Evolutionary conservation across 2,329 filamentous ascomycete genomes (phyloP).

Genomic region (Calonectria hawksworthii): DNA sequence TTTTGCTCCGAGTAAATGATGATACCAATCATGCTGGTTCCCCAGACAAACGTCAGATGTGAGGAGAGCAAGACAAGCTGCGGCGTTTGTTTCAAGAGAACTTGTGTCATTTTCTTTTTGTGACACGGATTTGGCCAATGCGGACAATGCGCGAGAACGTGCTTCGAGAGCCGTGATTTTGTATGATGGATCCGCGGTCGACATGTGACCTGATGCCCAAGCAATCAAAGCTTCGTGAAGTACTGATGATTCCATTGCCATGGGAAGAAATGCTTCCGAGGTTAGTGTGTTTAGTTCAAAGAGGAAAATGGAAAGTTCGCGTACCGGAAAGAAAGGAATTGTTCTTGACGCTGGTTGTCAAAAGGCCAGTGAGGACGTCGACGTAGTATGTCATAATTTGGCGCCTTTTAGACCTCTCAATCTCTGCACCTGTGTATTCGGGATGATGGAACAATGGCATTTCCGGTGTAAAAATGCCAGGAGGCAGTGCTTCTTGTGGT

Average conservation of each 20-base stretch:
- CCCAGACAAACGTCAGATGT: constrained; percentile 10
- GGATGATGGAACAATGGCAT: neutral
- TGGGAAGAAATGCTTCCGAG: constrained; percentile 6
- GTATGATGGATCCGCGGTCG: neutral
- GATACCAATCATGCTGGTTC: constrained; percentile 8
- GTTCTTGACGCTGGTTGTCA: neutral
- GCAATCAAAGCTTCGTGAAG: constrained; percentile 5
- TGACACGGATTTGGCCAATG: neutral
- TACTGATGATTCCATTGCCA: constrained; percentile 22
- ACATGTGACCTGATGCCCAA: constrained; percentile 16
- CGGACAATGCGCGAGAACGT: neutral
- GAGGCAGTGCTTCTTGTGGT: neutral
- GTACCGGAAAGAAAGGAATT: constrained; percentile 24
- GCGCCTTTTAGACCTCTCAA: neutral
- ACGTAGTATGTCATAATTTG: constrained; percentile 16
- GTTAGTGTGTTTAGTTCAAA: neutral
- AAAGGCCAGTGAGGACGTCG: neutral
- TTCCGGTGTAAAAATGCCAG: neutral
- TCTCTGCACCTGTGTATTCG: neutral
- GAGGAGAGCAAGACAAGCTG: constrained; percentile 13
- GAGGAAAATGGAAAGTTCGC: neutral
- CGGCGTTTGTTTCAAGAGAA: neutral
- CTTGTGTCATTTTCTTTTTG: neutral
- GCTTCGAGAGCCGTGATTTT: neutral
- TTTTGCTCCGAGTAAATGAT: constrained; percentile 6